Evolutionary conservation across 768 basidiomycete genomes (phyloP).

Genomic region (Podaxis rugospora): DNA sequence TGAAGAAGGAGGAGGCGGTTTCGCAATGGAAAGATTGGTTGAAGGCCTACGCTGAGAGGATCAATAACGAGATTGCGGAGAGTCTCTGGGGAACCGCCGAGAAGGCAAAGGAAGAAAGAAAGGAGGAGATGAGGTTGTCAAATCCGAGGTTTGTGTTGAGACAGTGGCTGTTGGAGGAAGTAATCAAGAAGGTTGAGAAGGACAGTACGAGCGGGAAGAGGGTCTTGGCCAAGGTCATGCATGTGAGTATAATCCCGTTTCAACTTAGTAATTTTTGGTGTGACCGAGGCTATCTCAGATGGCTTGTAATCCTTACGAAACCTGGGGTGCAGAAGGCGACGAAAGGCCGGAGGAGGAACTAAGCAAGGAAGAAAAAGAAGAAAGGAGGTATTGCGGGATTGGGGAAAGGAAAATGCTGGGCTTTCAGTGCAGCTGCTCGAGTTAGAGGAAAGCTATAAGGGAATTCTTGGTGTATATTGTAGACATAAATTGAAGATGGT

Average conservation of each 20-base stretch:
- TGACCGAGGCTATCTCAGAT: slow-evolving; percentile 47
- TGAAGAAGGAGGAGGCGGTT: slow-evolving; percentile 41
- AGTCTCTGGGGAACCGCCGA: slow-evolving; percentile 26
- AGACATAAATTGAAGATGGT: too few relatives aligned
- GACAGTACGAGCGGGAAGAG: slow-evolving; percentile 61
- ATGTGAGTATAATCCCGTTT: slow-evolving; percentile 43
- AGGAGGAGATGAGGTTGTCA: slow-evolving; percentile 44
- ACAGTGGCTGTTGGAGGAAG: slow-evolving; percentile 96
- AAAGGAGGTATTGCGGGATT: slow-evolving; percentile 71
- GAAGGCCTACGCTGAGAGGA: slow-evolving; percentile 51
- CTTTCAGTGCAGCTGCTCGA: slow-evolving; percentile 93
- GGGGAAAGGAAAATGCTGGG: slow-evolving; percentile 76
- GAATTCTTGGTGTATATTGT: not conserved
- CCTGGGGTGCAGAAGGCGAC: slow-evolving; percentile 78
- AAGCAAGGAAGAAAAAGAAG: slow-evolving; percentile 59
- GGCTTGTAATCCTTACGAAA: slow-evolving; percentile 79
- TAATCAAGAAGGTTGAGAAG: slow-evolving; percentile 70
- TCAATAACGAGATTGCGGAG: slow-evolving; percentile 48
- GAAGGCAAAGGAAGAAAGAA: slow-evolving; percentile 43
- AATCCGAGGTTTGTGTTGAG: slow-evolving; percentile 93
- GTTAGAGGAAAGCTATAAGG: slow-evolving; percentile 35
- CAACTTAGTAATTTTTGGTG: not conserved
- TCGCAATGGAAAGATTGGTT: slow-evolving; percentile 64
- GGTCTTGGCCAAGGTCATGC: slow-evolving; percentile 75
- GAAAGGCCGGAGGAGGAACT: slow-evolving; percentile 40